Evolutionary conservation across 2,329 filamentous ascomycete species (phyloP).

Genomic region (Diaporthe vaccinii): DNA sequence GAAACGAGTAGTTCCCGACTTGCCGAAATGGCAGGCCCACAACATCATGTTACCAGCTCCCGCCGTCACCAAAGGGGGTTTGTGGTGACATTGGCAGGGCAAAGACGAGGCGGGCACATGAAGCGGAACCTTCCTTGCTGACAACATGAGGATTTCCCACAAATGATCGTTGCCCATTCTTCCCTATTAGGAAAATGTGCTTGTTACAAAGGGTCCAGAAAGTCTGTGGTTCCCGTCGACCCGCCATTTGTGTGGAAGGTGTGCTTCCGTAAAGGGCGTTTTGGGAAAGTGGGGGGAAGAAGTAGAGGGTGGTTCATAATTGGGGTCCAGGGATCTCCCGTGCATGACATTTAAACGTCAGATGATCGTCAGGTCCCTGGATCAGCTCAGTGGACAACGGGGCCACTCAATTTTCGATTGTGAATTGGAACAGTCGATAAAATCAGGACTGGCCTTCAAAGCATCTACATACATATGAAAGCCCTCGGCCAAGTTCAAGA

Average conservation of each 20-base stretch:
- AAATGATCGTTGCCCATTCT: conserved; percentile 32
- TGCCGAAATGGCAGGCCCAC: not conserved
- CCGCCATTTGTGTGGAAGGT: conserved; percentile 35
- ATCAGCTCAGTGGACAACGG: not conserved
- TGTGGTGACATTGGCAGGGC: conserved; percentile 9
- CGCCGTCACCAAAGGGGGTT: conserved; percentile 12
- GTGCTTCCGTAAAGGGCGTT: conserved; percentile 32
- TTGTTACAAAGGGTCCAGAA: not conserved
- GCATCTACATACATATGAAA: not conserved
- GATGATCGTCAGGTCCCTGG: conserved; percentile 27
- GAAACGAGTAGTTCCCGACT: conserved; percentile 1
- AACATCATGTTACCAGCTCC: not conserved
- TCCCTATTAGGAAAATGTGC: not conserved
- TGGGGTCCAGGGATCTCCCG: conserved; percentile 8
- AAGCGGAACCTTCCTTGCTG: not conserved
- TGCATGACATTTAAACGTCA: conserved; percentile 8
- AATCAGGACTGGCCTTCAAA: not conserved
- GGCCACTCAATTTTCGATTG: not conserved
- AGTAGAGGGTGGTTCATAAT: conserved; percentile 1
- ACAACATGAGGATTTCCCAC: conserved; percentile 37
- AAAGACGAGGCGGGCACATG: not conserved
- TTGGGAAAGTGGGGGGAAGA: conserved; percentile 28
- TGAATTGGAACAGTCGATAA: not conserved
- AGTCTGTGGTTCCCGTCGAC: conserved; percentile 24
- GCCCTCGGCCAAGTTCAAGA: not conserved